Conservation (phyloP, 1,284 basidiomycete species). For the Papiliotrema flavescens region DNA sequence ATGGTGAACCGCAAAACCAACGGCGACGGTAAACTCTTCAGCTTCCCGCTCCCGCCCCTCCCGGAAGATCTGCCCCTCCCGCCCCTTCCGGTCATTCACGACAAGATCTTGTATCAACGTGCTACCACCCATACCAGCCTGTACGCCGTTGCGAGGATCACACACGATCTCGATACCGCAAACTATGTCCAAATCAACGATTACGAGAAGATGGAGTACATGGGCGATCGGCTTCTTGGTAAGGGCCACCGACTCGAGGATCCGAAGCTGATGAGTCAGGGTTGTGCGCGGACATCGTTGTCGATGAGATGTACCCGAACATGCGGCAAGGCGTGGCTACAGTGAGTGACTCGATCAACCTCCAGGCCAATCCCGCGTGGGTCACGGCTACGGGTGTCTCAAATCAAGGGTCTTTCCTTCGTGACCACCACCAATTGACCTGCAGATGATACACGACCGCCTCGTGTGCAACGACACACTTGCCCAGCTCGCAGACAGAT, state of each 20-base stretch:
- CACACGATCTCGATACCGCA: constrained; percentile 8
- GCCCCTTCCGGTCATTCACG: constrained; percentile 28
- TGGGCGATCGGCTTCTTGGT: constrained; percentile 40
- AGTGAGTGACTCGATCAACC: constrained; percentile 6
- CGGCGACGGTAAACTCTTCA: not conserved
- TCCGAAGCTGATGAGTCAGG: no score
- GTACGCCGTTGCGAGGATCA: not conserved
- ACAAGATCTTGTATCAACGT: constrained; percentile 12
- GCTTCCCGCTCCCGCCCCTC: constrained; percentile 9
- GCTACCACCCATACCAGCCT: constrained; percentile 29
- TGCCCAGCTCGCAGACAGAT: constrained; percentile 27
- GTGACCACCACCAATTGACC: not conserved
- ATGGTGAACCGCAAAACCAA: not conserved
- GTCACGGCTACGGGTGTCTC: no score
- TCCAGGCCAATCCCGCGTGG: no score
- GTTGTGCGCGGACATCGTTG: constrained; percentile 2
- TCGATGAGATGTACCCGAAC: constrained; percentile 30
- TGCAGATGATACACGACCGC: constrained; percentile 11
- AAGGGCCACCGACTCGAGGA: no score
- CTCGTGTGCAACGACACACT: constrained; percentile 34
- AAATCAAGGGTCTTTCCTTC: not conserved
- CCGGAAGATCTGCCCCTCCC: constrained; percentile 22
- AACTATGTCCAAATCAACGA: constrained; percentile 13
- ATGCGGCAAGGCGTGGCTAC: constrained; percentile 25
- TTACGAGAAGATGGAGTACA: constrained; percentile 45